phyloP scores from a whole-genome alignment of 2,329 filamentous ascomycete genomes.

The Curvularia hawaiiensis region DNA sequence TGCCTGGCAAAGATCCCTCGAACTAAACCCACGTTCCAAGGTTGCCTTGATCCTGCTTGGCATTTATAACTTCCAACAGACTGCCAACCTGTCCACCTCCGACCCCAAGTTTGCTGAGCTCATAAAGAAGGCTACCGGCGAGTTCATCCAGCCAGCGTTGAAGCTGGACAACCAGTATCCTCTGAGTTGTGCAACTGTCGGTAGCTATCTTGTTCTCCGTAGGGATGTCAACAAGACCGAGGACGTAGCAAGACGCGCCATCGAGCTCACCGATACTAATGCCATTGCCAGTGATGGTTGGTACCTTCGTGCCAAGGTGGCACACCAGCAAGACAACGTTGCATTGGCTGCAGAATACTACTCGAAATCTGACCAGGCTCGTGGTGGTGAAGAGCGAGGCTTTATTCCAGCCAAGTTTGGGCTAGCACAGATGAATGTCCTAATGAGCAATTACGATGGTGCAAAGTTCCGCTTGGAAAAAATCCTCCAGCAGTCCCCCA shows the following conservation, averaged over 20 bases:
- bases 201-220: slow-evolving; percentile 83
- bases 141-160: slow-evolving; percentile 92
- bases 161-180: slow-evolving; percentile 92
- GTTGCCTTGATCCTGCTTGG: slow-evolving; percentile 89
- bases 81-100: slow-evolving; percentile 79
- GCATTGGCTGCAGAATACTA: slow-evolving; percentile 85
- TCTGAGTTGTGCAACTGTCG: slow-evolving; percentile 88
- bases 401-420: slow-evolving; percentile 96
- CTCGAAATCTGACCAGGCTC: slow-evolving; percentile 84
- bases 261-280: slow-evolving; percentile 94
- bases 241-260: slow-evolving; percentile 85
- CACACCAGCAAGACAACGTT: slow-evolving; percentile 79
- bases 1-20: slow-evolving; percentile 87
- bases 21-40: slow-evolving; percentile 83
- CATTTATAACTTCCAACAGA: slow-evolving; percentile 86
- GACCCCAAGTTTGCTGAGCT: slow-evolving; percentile 82
- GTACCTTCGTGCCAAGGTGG: slow-evolving; percentile 91
- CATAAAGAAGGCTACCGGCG: slow-evolving; percentile 93
- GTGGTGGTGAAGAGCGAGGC: slow-evolving; percentile 87
- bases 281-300: slow-evolving; percentile 96
- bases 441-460: slow-evolving; percentile 83
- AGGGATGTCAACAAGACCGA: slow-evolving; percentile 84
- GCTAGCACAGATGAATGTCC: slow-evolving; percentile 83
- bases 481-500: slow-evolving; percentile 84
- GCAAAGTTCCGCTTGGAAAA: slow-evolving; percentile 95